Evolutionary conservation across 352 stramenopile species (phyloP).

Genomic region (Pythium sukuiense): DNA sequence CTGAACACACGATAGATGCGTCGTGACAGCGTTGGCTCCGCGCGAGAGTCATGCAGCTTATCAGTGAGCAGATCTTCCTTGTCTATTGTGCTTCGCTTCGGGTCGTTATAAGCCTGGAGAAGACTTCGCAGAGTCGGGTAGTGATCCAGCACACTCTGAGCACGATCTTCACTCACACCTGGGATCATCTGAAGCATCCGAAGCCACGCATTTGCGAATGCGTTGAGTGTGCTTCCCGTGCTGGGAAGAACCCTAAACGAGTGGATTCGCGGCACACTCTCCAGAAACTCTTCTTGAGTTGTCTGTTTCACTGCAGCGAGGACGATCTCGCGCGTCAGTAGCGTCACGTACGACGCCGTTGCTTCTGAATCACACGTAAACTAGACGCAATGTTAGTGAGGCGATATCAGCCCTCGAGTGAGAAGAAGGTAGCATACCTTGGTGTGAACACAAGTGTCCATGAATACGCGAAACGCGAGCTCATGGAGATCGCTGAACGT

Average conservation of each 20-base stretch:
- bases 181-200: constrained; percentile 83
- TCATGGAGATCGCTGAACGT: constrained; percentile 63
- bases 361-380: constrained; percentile 60
- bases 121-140: constrained; percentile 64
- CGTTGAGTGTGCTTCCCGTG: constrained; percentile 43
- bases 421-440: constrained; percentile 29
- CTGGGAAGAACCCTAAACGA: constrained; percentile 54
- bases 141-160: constrained; percentile 58
- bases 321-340: constrained; percentile 59
- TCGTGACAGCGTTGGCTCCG: constrained; percentile 51
- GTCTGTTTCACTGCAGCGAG: constrained; percentile 40
- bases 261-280: constrained; percentile 53
- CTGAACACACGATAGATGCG: constrained; percentile 57
- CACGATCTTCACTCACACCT: constrained; percentile 67
- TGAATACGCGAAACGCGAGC: constrained; percentile 64
- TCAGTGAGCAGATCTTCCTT: constrained; percentile 62
- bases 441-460: constrained; percentile 55
- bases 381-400: background rate
- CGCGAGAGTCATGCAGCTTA: constrained; percentile 42
- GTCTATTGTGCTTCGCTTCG: constrained; percentile 27
- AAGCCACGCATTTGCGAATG: constrained; percentile 61
- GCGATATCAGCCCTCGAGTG: background rate
- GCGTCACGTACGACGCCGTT: constrained; percentile 50
- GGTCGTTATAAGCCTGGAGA: constrained; percentile 47
- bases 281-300: constrained; percentile 51